Conservation (phyloP, 352 stramenopile genomes). For the Pythium myriotylum region DNA sequence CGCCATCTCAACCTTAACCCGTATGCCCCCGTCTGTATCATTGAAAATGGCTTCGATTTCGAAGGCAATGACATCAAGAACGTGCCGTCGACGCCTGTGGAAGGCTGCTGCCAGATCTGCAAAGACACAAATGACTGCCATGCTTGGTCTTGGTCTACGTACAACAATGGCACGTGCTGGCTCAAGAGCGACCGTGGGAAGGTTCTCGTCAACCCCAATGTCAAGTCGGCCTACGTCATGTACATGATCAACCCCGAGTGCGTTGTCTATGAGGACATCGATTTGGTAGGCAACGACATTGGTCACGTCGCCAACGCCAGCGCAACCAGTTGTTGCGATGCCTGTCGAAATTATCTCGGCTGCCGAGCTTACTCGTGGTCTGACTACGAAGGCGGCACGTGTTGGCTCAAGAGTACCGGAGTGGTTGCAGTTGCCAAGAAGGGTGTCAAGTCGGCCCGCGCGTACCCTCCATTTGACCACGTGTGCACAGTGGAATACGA, state of each 20-base stretch:
- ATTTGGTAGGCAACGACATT: background rate
- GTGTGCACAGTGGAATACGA: too few species aligned
- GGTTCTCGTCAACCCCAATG: too few species aligned
- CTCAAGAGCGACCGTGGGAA: background rate
- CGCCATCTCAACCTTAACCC: background rate
- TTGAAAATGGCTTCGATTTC: slow-evolving; percentile 1
- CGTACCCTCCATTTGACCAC: too few species aligned
- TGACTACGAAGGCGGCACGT: slow-evolving; percentile 20
- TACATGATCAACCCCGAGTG: background rate
- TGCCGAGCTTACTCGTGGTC: slow-evolving; percentile 22
- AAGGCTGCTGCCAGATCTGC: background rate
- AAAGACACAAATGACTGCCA: background rate
- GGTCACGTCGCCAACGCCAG: background rate
- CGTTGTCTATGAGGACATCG: background rate
- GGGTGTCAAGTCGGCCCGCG: too few species aligned
- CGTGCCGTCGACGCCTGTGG: background rate
- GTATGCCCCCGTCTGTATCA: background rate
- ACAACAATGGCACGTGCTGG: background rate
- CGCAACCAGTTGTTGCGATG: background rate
- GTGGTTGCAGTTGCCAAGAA: background rate
- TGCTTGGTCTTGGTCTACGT: background rate
- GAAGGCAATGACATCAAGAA: slow-evolving; percentile 1
- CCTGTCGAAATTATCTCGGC: background rate
- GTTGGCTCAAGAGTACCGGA: slow-evolving; percentile 26
- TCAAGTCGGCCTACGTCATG: too few species aligned